Evolutionary conservation across 495 filamentous ascomycete species (phyloP).

Genomic region (Haplographium delicatum): DNA sequence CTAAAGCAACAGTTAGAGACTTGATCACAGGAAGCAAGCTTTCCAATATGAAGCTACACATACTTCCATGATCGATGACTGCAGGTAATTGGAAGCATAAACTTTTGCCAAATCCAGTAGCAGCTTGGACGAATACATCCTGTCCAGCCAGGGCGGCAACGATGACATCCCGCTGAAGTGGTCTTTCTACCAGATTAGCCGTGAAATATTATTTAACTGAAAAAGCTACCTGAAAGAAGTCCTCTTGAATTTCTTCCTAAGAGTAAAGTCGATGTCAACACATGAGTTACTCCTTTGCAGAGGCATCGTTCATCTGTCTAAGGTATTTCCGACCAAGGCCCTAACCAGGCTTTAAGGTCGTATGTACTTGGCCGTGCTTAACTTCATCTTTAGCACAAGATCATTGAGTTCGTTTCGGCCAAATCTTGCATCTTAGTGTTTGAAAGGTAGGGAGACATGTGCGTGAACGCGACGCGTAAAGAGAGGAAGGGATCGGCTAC

Average conservation of each 20-base stretch:
- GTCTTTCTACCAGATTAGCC: constrained; percentile 41
- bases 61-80: constrained; percentile 78
- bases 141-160: constrained; percentile 69
- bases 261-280: constrained; percentile 77
- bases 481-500: too few species aligned
- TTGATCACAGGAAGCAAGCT: background rate
- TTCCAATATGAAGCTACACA: constrained; percentile 20
- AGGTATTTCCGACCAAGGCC: too few species aligned
- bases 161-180: constrained; percentile 84
- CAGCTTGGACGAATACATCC: constrained; percentile 93
- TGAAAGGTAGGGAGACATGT: too few species aligned
- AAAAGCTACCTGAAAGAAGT: constrained; percentile 56
- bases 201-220: background rate
- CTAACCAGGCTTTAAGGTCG: too few species aligned
- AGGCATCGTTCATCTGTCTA: constrained; percentile 9
- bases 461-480: too few species aligned
- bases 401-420: too few species aligned
- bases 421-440: too few species aligned
- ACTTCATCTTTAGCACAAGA: too few species aligned
- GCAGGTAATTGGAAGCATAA: constrained; percentile 92
- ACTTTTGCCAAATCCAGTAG: constrained; percentile 95
- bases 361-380: too few species aligned
- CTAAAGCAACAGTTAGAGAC: constrained; percentile 31
- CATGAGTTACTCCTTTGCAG: constrained; percentile 38
- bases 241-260: constrained; percentile 79